Evolutionary conservation across 2,329 filamentous ascomycete genomes (phyloP).

Genomic region (Coleophoma crateriformis): DNA sequence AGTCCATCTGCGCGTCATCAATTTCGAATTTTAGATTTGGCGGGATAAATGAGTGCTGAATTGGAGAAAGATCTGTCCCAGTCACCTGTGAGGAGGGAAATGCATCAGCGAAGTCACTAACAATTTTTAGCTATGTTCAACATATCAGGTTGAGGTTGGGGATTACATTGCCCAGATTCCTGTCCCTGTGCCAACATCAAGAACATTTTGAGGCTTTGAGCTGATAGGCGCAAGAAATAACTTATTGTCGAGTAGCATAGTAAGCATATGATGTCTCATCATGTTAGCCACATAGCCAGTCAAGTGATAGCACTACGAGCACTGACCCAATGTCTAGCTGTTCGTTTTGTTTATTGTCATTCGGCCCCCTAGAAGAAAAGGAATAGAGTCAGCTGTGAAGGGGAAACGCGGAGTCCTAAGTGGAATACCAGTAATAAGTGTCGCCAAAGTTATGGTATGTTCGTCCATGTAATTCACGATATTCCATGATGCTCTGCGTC

Average conservation of each 20-base stretch:
- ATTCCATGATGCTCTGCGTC: too few species aligned
- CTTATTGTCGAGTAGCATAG: background rate
- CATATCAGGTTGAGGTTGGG: constrained; percentile 1
- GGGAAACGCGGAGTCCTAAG: too few species aligned
- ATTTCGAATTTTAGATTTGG: constrained; percentile 13
- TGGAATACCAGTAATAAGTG: too few species aligned
- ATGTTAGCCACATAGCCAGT: too few species aligned
- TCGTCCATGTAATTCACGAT: too few species aligned
- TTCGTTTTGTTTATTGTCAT: too few species aligned
- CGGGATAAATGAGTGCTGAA: background rate
- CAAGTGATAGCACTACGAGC: too few species aligned
- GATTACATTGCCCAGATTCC: constrained; percentile 8
- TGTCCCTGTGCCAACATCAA: constrained; percentile 3
- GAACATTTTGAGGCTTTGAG: background rate
- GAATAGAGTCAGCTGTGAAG: too few species aligned
- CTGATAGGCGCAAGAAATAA: constrained; percentile 4
- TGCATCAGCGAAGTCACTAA: background rate
- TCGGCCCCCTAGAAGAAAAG: too few species aligned
- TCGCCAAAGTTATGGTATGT: too few species aligned
- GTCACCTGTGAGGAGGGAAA: background rate
- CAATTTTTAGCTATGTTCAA: constrained; percentile 1
- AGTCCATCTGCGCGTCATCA: constrained; percentile 21
- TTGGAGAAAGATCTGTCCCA: constrained; percentile 4
- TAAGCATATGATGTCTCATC: too few species aligned
- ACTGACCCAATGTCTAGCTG: too few species aligned